phyloP scores from a whole-genome alignment of 768 basidiomycete genomes.

The Dacryopinax spathularia region DNA sequence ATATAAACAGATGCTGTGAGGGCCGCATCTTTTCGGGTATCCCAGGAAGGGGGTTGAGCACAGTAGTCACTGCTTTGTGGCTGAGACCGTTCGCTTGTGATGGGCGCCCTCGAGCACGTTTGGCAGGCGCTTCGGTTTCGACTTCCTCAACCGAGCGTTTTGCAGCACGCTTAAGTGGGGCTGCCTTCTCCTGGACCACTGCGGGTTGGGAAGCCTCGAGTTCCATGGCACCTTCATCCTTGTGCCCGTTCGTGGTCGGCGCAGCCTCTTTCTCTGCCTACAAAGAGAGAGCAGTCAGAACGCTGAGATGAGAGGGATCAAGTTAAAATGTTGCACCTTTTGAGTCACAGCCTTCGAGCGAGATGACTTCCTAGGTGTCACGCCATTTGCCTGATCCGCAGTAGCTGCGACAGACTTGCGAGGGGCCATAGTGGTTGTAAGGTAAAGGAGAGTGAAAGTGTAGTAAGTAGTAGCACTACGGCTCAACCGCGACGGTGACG shows the following conservation, averaged over 20 bases:
- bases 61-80: not conserved
- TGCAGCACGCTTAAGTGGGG: not conserved
- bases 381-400: not conserved
- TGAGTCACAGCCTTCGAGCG: not conserved
- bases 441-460: not conserved
- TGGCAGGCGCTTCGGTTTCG: not conserved
- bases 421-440: not conserved
- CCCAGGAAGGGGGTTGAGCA: constrained; percentile 33
- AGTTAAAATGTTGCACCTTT: not conserved
- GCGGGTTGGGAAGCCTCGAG: not conserved
- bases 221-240: not conserved
- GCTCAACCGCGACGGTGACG: no score
- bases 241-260: not conserved
- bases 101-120: not conserved
- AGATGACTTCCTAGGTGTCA: not conserved
- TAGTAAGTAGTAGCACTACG: not conserved
- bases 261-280: not conserved
- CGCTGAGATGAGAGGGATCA: not conserved
- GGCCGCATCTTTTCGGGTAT: constrained; percentile 46
- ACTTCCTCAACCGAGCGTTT: not conserved
- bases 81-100: not conserved
- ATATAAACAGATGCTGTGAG: constrained; percentile 61
- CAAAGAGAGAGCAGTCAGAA: not conserved
- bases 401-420: not conserved
- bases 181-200: not conserved